These are phyloP conservation scores for Kodamaea restingae DNA, from an alignment of 805 yeast genomes.

Conservation along the genomic window DNA sequence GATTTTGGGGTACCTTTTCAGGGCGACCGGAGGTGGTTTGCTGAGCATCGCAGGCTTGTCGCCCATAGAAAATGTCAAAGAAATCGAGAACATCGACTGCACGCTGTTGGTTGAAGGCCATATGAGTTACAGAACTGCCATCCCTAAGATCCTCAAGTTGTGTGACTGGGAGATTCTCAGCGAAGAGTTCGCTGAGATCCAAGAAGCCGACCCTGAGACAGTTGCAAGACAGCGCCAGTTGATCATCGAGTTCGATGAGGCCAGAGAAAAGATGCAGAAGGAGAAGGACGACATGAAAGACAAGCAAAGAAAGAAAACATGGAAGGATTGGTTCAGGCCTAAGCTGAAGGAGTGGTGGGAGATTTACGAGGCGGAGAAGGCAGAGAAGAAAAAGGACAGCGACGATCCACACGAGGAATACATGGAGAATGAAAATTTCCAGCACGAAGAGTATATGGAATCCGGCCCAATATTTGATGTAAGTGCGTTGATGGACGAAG, in stretches of 20 bases:
- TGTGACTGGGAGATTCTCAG: slow-evolving; percentile 77
- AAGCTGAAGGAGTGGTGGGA: slow-evolving; percentile 59
- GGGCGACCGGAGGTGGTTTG: slow-evolving; percentile 94
- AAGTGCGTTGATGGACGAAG: slow-evolving; percentile 40
- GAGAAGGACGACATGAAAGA: slow-evolving; percentile 27
- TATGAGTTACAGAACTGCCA: slow-evolving; percentile 93
- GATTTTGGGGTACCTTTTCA: slow-evolving; percentile 89
- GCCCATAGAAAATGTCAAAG: slow-evolving; percentile 57
- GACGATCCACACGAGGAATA: slow-evolving; percentile 14
- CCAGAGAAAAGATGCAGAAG: slow-evolving; percentile 56
- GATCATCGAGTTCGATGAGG: slow-evolving; percentile 78
- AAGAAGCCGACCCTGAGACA: slow-evolving; percentile 90
- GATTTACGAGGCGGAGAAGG: slow-evolving; percentile 37
- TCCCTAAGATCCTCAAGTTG: slow-evolving; percentile 71
- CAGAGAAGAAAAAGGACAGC: slow-evolving; percentile 11
- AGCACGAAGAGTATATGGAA: too few relatives aligned
- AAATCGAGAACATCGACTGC: slow-evolving; percentile 82
- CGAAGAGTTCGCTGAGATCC: slow-evolving; percentile 93
- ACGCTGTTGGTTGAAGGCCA: slow-evolving; percentile 89
- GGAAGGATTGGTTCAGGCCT: slow-evolving; percentile 48
- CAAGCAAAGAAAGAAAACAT: slow-evolving; percentile 35
- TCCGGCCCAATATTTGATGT: slow-evolving; percentile 40
- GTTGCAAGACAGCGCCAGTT: slow-evolving; percentile 78
- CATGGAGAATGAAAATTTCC: too few relatives aligned
- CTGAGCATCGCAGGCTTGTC: slow-evolving; percentile 89